Evolutionary conservation across 2,329 filamentous ascomycete genomes (phyloP).

Genomic region (Talaromyces sp.): DNA sequence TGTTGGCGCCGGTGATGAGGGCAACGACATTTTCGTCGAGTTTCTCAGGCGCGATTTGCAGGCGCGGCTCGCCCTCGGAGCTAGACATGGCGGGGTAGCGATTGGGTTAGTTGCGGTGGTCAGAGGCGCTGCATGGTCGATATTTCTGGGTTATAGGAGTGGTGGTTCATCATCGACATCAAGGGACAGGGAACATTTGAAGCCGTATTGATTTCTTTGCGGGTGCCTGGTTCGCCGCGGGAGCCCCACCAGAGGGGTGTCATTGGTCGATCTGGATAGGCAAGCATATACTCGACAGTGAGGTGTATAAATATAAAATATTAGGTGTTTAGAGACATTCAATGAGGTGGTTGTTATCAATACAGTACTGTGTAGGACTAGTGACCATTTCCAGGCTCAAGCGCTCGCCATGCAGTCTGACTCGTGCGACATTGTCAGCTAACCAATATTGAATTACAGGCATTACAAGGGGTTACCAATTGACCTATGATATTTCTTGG

Average conservation of each 20-base stretch:
- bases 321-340: neutral
- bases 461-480: too few relatives aligned
- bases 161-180: neutral
- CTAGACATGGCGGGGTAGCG: neutral
- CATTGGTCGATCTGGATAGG: neutral
- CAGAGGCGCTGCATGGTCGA: neutral
- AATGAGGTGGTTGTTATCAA: too few relatives aligned
- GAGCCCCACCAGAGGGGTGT: neutral
- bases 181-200: neutral
- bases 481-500: too few relatives aligned
- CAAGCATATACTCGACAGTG: neutral
- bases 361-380: too few relatives aligned
- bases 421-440: too few relatives aligned
- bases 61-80: constrained; percentile 1
- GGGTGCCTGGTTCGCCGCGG: neutral
- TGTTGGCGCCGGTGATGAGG: constrained; percentile 80
- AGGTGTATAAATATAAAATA: neutral
- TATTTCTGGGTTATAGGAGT: neutral
- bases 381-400: too few relatives aligned
- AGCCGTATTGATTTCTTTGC: neutral
- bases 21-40: constrained; percentile 32
- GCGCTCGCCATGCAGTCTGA: too few relatives aligned
- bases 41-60: constrained; percentile 6
- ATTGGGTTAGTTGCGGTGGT: neutral
- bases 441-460: too few relatives aligned